phyloP scores from a whole-genome alignment of 805 yeast genomes.

The Metschnikowia vanudenii region DNA sequence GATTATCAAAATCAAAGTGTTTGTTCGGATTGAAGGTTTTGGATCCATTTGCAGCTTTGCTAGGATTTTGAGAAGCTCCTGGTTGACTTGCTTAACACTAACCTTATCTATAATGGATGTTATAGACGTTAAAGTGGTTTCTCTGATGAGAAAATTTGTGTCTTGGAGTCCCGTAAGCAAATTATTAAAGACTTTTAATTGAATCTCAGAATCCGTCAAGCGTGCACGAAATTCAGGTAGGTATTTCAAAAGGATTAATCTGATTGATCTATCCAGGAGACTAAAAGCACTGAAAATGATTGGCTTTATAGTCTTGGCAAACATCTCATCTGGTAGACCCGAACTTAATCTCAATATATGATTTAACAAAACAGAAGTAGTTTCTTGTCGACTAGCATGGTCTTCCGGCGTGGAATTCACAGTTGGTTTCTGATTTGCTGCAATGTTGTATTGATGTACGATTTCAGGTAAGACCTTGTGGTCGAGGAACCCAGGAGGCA shows the following conservation, averaged over 20 bases:
- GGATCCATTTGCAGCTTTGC: slow-evolving; percentile 83
- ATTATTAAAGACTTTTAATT: slow-evolving; percentile 63
- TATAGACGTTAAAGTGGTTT: slow-evolving; percentile 70
- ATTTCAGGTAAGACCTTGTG: slow-evolving; percentile 72
- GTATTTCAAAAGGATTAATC: slow-evolving; percentile 66
- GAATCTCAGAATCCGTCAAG: slow-evolving; percentile 60
- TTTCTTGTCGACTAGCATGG: slow-evolving; percentile 35
- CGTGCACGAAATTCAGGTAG: slow-evolving; percentile 53
- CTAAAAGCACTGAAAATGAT: slow-evolving; percentile 61
- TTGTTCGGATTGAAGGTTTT: slow-evolving; percentile 72
- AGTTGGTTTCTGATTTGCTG: slow-evolving; percentile 27
- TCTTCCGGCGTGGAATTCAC: slow-evolving; percentile 30
- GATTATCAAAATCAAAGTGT: slow-evolving; percentile 68
- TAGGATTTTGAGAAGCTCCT: slow-evolving; percentile 73
- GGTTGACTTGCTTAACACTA: slow-evolving; percentile 77
- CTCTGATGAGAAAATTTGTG: slow-evolving; percentile 75
- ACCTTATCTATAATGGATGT: slow-evolving; percentile 62
- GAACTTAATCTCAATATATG: slow-evolving; percentile 39
- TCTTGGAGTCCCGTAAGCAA: slow-evolving; percentile 84
- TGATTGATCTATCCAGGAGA: slow-evolving; percentile 70
- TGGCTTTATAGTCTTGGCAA: slow-evolving; percentile 51
- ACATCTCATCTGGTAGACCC: slow-evolving; percentile 30
- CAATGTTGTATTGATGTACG: slow-evolving; percentile 35
- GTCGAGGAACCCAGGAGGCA: slow-evolving; percentile 56
- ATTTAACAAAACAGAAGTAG: slow-evolving; percentile 38